Conservation (phyloP, 441 rosid species). For the Viola pubescens region DNA sequence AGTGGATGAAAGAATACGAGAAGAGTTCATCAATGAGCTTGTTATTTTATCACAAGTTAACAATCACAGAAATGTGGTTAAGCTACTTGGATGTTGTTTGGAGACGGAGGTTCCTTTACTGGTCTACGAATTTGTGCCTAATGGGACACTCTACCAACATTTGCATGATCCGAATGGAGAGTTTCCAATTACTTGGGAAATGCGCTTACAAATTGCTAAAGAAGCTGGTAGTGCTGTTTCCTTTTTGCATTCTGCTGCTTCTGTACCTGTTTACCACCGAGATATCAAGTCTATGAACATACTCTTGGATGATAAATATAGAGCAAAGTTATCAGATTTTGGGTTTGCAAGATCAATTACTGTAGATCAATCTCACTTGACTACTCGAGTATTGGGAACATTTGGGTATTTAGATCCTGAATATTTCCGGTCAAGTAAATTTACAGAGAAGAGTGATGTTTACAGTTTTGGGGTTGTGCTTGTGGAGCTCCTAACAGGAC, state of each 20-base stretch:
- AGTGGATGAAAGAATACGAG: background rate
- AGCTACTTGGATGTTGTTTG: conserved; percentile 2
- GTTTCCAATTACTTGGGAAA: conserved; percentile 2
- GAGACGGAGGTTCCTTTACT: background rate
- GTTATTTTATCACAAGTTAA: background rate
- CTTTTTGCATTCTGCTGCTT: background rate
- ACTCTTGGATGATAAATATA: conserved; percentile 4
- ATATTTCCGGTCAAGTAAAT: background rate
- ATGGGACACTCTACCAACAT: conserved; percentile 1
- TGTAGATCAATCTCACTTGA: conserved; percentile 2
- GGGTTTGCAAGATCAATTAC: background rate
- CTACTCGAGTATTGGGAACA: conserved; percentile 5
- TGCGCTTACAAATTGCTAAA: background rate
- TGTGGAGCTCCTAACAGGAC: conserved; percentile 5
- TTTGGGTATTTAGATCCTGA: conserved; percentile 5
- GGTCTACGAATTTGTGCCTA: conserved; percentile 1
- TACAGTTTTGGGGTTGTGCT: too few species aligned
- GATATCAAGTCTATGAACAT: conserved; percentile 2
- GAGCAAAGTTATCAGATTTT: conserved; percentile 4
- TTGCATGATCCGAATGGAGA: background rate
- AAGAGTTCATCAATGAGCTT: conserved; percentile 1
- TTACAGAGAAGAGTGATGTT: too few species aligned
- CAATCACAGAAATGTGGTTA: conserved; percentile 4
- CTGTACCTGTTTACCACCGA: background rate
- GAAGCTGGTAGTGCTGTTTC: conserved; percentile 1